These are phyloP conservation scores for Paratinospora sagittata DNA, from an alignment of 164 flowering plant genomes.

Conservation along the genomic window DNA sequence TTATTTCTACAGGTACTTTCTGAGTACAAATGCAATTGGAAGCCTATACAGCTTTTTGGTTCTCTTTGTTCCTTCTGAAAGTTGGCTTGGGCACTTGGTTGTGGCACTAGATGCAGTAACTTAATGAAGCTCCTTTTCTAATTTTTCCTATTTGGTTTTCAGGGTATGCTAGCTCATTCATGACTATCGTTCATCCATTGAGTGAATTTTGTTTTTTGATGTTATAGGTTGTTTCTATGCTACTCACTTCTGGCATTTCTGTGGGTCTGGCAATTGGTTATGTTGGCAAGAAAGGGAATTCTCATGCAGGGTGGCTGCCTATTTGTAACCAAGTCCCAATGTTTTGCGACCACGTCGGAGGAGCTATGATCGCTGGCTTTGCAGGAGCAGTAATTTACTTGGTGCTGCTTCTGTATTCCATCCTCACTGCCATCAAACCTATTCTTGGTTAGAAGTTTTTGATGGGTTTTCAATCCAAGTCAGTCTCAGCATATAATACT, in stretches of 20 bases:
- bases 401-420: neutral
- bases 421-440: neutral
- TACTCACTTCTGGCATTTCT: neutral
- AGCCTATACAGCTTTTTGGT: neutral
- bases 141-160: neutral
- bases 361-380: neutral
- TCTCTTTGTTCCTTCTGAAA: neutral
- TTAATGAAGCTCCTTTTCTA: neutral
- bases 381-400: neutral
- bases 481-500: neutral
- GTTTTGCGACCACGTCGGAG: neutral
- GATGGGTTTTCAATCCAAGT: neutral
- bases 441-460: neutral
- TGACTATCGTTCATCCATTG: too few relatives aligned
- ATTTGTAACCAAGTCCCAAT: neutral
- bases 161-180: too few relatives aligned
- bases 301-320: neutral
- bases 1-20: neutral
- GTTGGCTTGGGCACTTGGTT: slow-evolving; percentile 1
- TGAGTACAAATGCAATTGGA: neutral
- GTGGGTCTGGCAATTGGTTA: neutral
- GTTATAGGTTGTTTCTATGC: neutral
- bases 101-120: neutral
- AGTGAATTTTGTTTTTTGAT: neutral
- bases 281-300: neutral